A percentile compares a stretch with the other conserved stretches of the same genome.
phyloP scores from a whole-genome alignment of 2,329 filamentous ascomycete genomes.

The Pseudocercospora fijiensis region DNA sequence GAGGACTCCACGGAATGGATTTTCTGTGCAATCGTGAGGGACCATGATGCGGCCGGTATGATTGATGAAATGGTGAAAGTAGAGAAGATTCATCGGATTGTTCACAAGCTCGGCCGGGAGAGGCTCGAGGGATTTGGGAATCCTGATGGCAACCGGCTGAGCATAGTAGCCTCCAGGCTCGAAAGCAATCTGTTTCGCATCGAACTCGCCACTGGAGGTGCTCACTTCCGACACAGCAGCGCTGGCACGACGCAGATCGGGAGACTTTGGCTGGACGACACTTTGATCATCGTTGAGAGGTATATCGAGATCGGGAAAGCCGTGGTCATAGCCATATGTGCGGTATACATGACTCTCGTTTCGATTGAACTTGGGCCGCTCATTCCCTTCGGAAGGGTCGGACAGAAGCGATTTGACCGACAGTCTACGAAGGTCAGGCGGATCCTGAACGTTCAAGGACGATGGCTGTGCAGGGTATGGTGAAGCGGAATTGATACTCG shows the following conservation, averaged over 20 bases:
- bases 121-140: constrained; percentile 57
- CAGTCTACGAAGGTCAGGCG: constrained; percentile 53
- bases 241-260: constrained; percentile 35
- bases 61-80: constrained; percentile 73
- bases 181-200: constrained; percentile 50
- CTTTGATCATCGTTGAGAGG: constrained; percentile 68
- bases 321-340: constrained; percentile 70
- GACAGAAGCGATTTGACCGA: constrained; percentile 66
- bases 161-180: constrained; percentile 67
- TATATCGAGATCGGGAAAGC: constrained; percentile 67
- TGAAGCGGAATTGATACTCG: constrained; percentile 33
- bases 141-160: constrained; percentile 64
- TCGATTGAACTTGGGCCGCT: constrained; percentile 19
- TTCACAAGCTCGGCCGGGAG: constrained; percentile 60
- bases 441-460: constrained; percentile 31
- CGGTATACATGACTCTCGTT: constrained; percentile 26
- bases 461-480: constrained; percentile 27
- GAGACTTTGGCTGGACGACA: constrained; percentile 53
- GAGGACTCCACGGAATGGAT: constrained; percentile 60
- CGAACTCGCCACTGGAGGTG: constrained; percentile 29
- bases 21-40: constrained; percentile 61
- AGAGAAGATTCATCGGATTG: constrained; percentile 78
- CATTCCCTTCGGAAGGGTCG: constrained; percentile 46
- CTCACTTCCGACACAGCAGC: constrained; percentile 35
- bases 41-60: constrained; percentile 70